Evolutionary conservation across 164 flowering plant species (phyloP), one percentile per base, ranked within the genome.

Genomic region (Umbellularia californica): DNA sequence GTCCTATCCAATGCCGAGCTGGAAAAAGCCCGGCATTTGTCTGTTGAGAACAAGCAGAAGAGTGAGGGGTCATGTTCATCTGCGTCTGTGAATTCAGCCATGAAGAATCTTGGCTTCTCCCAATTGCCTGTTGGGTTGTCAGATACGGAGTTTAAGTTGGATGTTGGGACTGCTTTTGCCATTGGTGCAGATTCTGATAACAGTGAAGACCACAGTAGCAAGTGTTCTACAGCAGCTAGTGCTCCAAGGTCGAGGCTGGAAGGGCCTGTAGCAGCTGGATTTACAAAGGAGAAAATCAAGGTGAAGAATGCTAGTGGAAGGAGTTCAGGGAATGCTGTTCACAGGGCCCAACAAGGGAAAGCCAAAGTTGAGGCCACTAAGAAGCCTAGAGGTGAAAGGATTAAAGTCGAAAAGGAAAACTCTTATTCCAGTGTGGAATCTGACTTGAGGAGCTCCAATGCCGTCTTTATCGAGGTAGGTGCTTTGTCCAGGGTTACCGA

Each of bases 371-470:
- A 88, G 35, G 72, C 75, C 70, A 83, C 85, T 70, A 90, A 91
- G 83, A 93, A 90, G 84, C 77, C 71, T 66, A 84, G 93, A 85
- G 94, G 88, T 74, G 90, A 82, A 76, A 76, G 78, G 83, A 75
- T 82, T 75, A 84, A 81, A 77, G 28, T 83, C 47, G 87, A 90
- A 82, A 85, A 84, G 76, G 93, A 90, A 72, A 87, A 85, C 72
- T 91, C 93, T 72, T 83, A 77, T 82, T 90, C 94, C 74, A 90
- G 94, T 82, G 65, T 86, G 77, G 97, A 90, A 77, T 91, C 97
- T 83, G 95, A 93, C 79, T 84, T 88, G 2, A 88, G 89, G 82
- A 88, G 92, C 88, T 86, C 89, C 75, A 84, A 85, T 75, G 79
- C 82, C 77, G 72, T 84, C 47, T 86, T 87, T 84, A 17, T 23